phyloP scores from a whole-genome alignment of 2,329 filamentous ascomycete species.

The Fusarium sarcochroum region DNA sequence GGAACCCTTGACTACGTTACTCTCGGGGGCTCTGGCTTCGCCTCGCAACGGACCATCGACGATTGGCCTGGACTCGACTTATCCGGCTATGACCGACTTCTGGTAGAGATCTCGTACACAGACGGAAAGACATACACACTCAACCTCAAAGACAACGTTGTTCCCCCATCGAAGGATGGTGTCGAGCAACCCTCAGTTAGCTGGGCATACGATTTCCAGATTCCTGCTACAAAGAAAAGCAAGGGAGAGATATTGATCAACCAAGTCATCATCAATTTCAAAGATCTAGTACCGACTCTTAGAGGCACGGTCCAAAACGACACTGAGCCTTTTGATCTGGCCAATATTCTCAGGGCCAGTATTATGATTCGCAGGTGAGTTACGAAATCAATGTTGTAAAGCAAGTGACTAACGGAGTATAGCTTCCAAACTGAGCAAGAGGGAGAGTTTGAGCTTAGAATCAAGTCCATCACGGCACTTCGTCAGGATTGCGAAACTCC shows the following conservation, averaged over 20 bases:
- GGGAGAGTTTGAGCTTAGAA: slow-evolving; percentile 2
- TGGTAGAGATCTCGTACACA: slow-evolving; percentile 7
- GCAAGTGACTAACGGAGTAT: not conserved
- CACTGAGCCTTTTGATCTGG: slow-evolving; percentile 1
- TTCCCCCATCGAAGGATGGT: not conserved
- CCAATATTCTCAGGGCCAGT: slow-evolving; percentile 3
- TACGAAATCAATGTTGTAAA: not conserved
- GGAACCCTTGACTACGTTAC: slow-evolving; percentile 3
- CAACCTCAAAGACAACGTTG: slow-evolving; percentile 4
- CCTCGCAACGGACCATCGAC: slow-evolving; percentile 11
- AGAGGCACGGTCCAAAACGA: slow-evolving; percentile 5
- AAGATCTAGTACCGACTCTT: slow-evolving; percentile 1
- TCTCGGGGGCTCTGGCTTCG: slow-evolving; percentile 11
- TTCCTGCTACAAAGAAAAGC: not conserved
- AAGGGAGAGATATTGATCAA: not conserved
- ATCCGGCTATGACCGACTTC: slow-evolving; percentile 3
- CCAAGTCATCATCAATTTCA: not conserved
- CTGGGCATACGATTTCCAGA: slow-evolving; percentile 8
- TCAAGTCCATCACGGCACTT: slow-evolving; percentile 3
- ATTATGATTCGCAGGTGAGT: slow-evolving; percentile 14
- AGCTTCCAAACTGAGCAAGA: slow-evolving; percentile 14
- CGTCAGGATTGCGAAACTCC: not conserved
- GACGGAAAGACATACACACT: slow-evolving; percentile 7
- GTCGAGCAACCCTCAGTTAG: slow-evolving; percentile 5
- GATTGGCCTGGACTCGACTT: slow-evolving; percentile 11